phyloP scores from a whole-genome alignment of 768 basidiomycete genomes.

The Neoboletus magnificus region DNA sequence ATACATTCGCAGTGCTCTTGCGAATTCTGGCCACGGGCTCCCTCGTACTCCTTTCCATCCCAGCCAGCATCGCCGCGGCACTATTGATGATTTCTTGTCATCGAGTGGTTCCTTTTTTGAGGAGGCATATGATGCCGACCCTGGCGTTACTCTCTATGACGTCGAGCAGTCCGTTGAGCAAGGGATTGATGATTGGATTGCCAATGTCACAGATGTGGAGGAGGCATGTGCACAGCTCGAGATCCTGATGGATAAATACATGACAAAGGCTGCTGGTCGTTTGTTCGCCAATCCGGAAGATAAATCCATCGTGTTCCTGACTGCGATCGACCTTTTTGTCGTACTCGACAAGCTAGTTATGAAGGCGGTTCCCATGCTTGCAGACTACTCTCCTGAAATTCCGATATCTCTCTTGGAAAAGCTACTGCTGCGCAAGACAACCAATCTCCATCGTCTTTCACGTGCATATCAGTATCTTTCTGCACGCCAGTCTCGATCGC shows the following conservation, averaged over 20 bases:
- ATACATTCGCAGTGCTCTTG: background rate
- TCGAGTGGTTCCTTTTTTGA: too few species aligned
- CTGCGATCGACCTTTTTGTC: slow-evolving; percentile 32
- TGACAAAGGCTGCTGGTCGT: background rate
- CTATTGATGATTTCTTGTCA: too few species aligned
- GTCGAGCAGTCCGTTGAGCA: too few species aligned
- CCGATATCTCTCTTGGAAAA: background rate
- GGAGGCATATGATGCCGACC: too few species aligned
- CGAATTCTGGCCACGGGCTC: background rate
- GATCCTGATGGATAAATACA: background rate
- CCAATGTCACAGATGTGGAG: too few species aligned
- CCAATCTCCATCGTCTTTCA: background rate
- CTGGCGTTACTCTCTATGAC: too few species aligned
- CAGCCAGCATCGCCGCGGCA: too few species aligned
- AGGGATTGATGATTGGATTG: too few species aligned
- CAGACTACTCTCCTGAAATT: background rate
- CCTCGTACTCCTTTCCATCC: too few species aligned
- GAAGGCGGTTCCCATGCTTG: background rate
- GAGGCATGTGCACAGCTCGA: background rate
- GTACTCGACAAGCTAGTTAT: slow-evolving; percentile 18
- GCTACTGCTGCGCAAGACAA: background rate
- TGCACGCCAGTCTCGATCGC: background rate
- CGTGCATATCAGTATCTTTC: background rate
- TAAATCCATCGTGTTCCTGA: slow-evolving; percentile 39
- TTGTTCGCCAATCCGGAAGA: slow-evolving; percentile 24